Evolutionary conservation across 1,284 basidiomycete genomes (phyloP).

Genomic region (Pyrrhoderma noxium): DNA sequence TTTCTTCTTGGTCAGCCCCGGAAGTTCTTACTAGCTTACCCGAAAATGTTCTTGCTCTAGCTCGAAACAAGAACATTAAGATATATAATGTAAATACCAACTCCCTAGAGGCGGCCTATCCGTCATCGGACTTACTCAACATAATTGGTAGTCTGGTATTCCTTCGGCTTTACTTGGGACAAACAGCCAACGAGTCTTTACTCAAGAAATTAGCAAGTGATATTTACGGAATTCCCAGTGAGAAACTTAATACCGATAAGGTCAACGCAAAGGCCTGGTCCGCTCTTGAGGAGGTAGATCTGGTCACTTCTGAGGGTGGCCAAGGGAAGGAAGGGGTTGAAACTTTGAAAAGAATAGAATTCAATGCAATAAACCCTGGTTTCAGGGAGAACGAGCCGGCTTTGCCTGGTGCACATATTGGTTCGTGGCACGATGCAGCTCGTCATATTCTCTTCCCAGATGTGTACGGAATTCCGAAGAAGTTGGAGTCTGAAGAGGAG

Average conservation of each 20-base stretch:
- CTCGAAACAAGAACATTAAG: conserved; percentile 43
- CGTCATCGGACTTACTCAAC: conserved; percentile 30
- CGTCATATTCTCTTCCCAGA: conserved; percentile 86
- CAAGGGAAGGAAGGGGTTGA: conserved; percentile 17
- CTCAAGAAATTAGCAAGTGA: conserved; percentile 44
- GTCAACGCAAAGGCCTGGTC: conserved; percentile 51
- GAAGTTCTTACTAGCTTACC: conserved; percentile 56
- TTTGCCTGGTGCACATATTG: conserved; percentile 54
- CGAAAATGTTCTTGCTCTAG: conserved; percentile 32
- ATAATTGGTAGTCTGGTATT: conserved; percentile 58
- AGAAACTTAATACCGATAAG: conserved; percentile 38
- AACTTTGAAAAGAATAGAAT: conserved; percentile 51
- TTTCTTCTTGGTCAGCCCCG: conserved; percentile 52
- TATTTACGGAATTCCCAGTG: conserved; percentile 35
- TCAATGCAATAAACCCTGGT: conserved; percentile 64
- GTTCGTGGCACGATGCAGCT: conserved; percentile 82
- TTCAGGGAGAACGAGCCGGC: conserved; percentile 45
- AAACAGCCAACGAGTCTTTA: conserved; percentile 43
- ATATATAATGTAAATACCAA: conserved; percentile 55
- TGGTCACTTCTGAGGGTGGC: conserved; percentile 24
- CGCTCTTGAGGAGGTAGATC: conserved; percentile 43
- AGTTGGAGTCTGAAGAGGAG: conserved; percentile 31
- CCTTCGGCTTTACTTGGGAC: conserved; percentile 64
- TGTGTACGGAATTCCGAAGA: conserved; percentile 53
- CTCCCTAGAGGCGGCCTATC: conserved; percentile 30